These are phyloP conservation scores for Colletotrichum chrysophilum DNA, from an alignment of 2,329 filamentous ascomycete genomes.

Conservation along the genomic window DNA sequence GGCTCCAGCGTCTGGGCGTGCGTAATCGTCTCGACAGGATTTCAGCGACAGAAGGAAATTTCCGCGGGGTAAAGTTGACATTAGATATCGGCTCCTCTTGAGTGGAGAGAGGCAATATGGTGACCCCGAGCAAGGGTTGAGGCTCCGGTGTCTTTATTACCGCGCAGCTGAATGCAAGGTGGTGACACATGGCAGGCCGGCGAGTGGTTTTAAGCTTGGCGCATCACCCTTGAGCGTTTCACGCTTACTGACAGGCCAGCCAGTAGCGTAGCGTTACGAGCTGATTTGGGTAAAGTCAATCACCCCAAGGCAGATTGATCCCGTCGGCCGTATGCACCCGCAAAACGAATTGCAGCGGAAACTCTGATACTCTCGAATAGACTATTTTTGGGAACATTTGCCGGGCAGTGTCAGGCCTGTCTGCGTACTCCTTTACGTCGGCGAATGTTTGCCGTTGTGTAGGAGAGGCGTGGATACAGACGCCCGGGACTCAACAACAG, in stretches of 20 bases:
- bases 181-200: background rate
- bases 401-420: background rate
- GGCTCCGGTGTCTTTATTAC: background rate
- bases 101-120: background rate
- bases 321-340: background rate
- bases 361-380: background rate
- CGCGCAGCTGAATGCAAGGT: background rate
- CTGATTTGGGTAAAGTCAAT: background rate
- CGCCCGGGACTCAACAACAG: background rate
- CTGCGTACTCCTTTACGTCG: background rate
- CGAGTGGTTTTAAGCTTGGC: background rate
- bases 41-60: background rate
- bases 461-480: background rate
- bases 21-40: background rate
- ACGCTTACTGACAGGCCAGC: background rate
- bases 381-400: background rate
- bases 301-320: background rate
- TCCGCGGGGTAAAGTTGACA: background rate
- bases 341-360: background rate
- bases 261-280: background rate
- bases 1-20: background rate
- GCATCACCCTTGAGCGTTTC: background rate
- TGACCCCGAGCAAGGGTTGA: background rate
- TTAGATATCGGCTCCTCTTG: background rate
- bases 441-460: background rate